Percentiles rank a stretch among this genome's conserved stretches.
Evolutionary conservation across 2,329 filamentous ascomycete species (phyloP).

Genomic region (Verticillium zaregamsianum): DNA sequence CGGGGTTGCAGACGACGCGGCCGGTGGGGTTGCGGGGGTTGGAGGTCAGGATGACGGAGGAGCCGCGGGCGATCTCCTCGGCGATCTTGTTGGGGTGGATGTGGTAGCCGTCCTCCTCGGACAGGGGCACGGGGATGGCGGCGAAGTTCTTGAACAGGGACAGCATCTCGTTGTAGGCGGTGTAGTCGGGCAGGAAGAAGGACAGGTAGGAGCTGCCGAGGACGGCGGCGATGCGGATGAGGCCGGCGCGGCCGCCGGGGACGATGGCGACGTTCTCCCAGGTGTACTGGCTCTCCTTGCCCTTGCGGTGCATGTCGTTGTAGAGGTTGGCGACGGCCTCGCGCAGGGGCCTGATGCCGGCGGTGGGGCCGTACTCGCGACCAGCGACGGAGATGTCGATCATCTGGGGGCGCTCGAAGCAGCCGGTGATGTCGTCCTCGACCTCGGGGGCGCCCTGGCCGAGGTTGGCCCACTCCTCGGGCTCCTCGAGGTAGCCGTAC

Average conservation of each 20-base stretch:
- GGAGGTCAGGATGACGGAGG: conserved; percentile 85
- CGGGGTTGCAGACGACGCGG: conserved; percentile 77
- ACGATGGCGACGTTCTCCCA: conserved; percentile 99
- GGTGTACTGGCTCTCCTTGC: conserved; percentile 84
- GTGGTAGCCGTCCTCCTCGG: conserved; percentile 83
- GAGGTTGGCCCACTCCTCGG: conserved; percentile 83
- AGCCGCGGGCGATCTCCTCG: conserved; percentile 82
- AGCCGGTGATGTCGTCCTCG: conserved; percentile 86
- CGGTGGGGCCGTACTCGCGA: conserved; percentile 89
- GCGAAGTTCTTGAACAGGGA: conserved; percentile 94
- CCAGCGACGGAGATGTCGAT: conserved; percentile 76
- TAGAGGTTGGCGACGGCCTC: conserved; percentile 89
- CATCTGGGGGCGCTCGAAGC: conserved; percentile 74
- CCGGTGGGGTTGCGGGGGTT: conserved; percentile 96
- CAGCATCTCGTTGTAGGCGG: conserved; percentile 97
- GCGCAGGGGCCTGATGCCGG: conserved; percentile 85
- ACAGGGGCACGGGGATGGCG: conserved; percentile 79
- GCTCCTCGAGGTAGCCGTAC: conserved; percentile 81
- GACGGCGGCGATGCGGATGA: conserved; percentile 93
- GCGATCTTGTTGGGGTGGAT: conserved; percentile 92
- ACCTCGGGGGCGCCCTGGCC: conserved; percentile 93
- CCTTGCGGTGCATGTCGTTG: conserved; percentile 86
- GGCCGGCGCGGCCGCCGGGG: conserved; percentile 82
- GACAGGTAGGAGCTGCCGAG: conserved; percentile 87
- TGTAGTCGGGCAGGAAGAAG: conserved; percentile 95